Evolutionary conservation across 352 stramenopile species (phyloP), one percentile per base, ranked within the genome.

Genomic region (Globisporangium nunn): DNA sequence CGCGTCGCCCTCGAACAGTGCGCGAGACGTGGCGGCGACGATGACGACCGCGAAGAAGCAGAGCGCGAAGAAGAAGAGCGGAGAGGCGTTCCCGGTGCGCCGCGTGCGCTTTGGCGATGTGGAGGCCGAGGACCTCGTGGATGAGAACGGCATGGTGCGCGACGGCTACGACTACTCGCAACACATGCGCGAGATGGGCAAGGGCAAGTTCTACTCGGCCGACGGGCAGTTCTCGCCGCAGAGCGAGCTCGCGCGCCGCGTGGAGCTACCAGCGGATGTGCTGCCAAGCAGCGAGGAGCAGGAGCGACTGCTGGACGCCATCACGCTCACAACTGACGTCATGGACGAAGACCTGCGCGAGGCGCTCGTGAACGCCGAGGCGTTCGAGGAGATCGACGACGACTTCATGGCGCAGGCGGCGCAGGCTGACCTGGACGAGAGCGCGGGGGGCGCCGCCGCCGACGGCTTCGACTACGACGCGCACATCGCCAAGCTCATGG

Each of bases 161-260:
- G 91, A 98, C 67, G 89, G 89, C 54, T 98, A 98, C 71, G 85
- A 98, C 63, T 98, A 98, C 71, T 67, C 80, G 60, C 74, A 96
- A 67, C 91, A 98, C 71, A 72, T 97, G 67, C 94, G 91, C 53
- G 89, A 93, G 63, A 96, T 96, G 70, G 88, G 88, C 43, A 72
- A 90, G 46, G 78, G 85, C 56, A 80, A 76, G 29, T 96, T 95
- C 56, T 89, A 93, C 66, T 87, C 78, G 46, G 72, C 74, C 46
- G 78, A 74, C 18, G 81, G 75, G 17, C 74, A 87, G 31, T 93
- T 93, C 67, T 69, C 79, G 57, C 74, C 70, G 31, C 67, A 73
- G 43, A 80, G 70, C 29, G 68, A 74, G n/a, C 54, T 93, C 33
- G 75, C 78, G 17, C 74, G 72, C 12, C 73, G 70, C 18, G 80